phyloP scores from a whole-genome alignment of 2,329 filamentous ascomycete species.

The Fusarium mangiferae region DNA sequence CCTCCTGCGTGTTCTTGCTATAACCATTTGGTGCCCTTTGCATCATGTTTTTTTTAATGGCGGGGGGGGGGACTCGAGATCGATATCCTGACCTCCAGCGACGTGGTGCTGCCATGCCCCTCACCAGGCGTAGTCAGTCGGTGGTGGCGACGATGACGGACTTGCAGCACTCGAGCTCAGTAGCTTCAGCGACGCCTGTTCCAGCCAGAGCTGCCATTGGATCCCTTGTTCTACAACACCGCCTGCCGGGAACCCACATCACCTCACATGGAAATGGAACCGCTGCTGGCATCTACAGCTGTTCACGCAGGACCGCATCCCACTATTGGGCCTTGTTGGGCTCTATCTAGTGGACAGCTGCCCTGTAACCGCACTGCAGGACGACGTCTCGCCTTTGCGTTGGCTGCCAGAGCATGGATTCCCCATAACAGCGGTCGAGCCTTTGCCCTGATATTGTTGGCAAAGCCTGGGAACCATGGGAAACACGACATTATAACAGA shows the following conservation, averaged over 20 bases:
- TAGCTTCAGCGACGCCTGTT: slow-evolving; percentile 33
- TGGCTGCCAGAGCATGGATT: slow-evolving; percentile 23
- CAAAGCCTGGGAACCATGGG: slow-evolving; percentile 4
- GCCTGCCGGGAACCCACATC: slow-evolving; percentile 36
- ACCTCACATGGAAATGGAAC: slow-evolving; percentile 32
- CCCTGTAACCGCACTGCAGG: slow-evolving; percentile 22
- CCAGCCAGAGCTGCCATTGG: slow-evolving; percentile 37
- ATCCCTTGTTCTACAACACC: slow-evolving; percentile 34
- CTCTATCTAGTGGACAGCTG: slow-evolving; percentile 20
- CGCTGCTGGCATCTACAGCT: slow-evolving; percentile 26
- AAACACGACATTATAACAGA: slow-evolving; percentile 19
- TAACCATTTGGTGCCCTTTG: slow-evolving; percentile 25
- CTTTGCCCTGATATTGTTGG: slow-evolving; percentile 19
- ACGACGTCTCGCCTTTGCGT: slow-evolving; percentile 14
- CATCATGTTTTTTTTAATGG: neutral
- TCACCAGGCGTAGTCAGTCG: slow-evolving; percentile 18
- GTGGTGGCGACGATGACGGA: slow-evolving; percentile 30
- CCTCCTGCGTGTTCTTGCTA: slow-evolving; percentile 10
- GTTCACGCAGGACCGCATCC: slow-evolving; percentile 17
- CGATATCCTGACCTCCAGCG: slow-evolving; percentile 18
- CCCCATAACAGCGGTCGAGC: slow-evolving; percentile 17
- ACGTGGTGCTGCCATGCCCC: slow-evolving; percentile 26
- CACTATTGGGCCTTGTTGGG: slow-evolving; percentile 35
- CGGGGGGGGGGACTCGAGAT: neutral
- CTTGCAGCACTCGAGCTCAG: slow-evolving; percentile 30